Evolutionary conservation across 2,329 filamentous ascomycete species (phyloP).

Genomic region (Fusarium albidum): DNA sequence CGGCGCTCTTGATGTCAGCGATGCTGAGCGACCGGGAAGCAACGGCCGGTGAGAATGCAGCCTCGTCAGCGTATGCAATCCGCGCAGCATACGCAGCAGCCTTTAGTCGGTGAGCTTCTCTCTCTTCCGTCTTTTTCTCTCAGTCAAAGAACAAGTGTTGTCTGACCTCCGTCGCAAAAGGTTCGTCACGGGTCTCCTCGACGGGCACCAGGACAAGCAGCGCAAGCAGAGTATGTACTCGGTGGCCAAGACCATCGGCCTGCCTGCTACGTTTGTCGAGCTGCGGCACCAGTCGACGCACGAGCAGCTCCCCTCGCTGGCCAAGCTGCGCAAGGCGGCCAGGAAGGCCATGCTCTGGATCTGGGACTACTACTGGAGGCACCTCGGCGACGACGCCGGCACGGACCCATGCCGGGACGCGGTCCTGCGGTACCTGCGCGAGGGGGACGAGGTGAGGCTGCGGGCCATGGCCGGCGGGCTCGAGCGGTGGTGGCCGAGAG

Average conservation of each 20-base stretch:
- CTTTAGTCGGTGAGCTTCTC: conserved; percentile 70
- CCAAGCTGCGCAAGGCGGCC: conserved; percentile 74
- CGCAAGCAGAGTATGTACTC: conserved; percentile 78
- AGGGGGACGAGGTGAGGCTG: conserved; percentile 42
- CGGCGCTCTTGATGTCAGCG: conserved; percentile 75
- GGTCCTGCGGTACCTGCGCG: conserved; percentile 50
- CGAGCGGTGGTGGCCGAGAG: conserved; percentile 50
- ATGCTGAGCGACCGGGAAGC: conserved; percentile 67
- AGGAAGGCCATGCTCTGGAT: conserved; percentile 81
- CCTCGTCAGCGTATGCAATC: conserved; percentile 66
- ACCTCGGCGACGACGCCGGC: conserved; percentile 47
- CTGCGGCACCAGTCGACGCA: conserved; percentile 90
- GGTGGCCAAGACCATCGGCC: conserved; percentile 71
- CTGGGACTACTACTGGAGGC: conserved; percentile 86
- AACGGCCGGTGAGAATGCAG: conserved; percentile 41
- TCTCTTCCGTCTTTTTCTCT: background rate
- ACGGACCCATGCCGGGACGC: conserved; percentile 46
- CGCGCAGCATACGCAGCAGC: conserved; percentile 77
- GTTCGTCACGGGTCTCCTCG: conserved; percentile 83
- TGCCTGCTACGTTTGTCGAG: conserved; percentile 85
- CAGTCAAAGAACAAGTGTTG: background rate
- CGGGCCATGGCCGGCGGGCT: conserved; percentile 41
- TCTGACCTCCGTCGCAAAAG: no score
- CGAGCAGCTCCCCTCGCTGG: conserved; percentile 81
- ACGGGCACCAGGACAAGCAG: conserved; percentile 74